Conservation (phyloP, 1,284 basidiomycete species). For the Austroboletus novae-zelandiae region DNA sequence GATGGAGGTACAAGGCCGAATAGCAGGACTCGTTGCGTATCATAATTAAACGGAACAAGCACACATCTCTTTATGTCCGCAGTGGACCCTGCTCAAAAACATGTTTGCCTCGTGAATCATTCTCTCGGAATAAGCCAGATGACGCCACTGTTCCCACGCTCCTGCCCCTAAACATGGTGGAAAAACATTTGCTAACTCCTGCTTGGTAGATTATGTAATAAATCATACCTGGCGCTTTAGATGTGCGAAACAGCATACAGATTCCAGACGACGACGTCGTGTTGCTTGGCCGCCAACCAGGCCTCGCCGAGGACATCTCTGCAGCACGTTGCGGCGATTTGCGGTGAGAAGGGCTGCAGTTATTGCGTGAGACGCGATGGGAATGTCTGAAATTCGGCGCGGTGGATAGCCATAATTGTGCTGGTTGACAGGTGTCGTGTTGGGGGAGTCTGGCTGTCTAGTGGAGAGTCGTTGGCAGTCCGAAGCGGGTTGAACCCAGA, state of each 20-base stretch:
- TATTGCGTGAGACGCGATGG: background rate
- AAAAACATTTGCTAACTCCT: no score
- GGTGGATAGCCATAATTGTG: background rate
- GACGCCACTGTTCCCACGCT: no score
- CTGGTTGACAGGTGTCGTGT: background rate
- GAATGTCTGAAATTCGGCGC: background rate
- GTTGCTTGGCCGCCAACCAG: background rate
- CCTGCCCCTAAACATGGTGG: no score
- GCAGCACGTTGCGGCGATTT: conserved; percentile 7
- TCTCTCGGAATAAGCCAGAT: no score
- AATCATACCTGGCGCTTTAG: background rate
- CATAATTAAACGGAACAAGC: conserved; percentile 1
- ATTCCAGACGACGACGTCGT: no score
- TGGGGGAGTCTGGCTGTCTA: background rate
- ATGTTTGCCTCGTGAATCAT: background rate
- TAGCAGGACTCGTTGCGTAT: background rate
- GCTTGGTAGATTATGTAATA: background rate
- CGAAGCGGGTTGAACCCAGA: conserved; percentile 9
- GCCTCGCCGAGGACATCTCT: background rate
- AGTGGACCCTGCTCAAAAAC: conserved; percentile 6
- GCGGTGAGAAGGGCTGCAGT: background rate
- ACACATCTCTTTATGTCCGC: conserved; percentile 8
- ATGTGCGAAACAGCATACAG: background rate
- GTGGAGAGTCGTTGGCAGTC: background rate
- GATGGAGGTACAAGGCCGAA: background rate